These are phyloP conservation scores for Nicotiana attenuata DNA, from an alignment of 257 asterid genomes.

Conservation along the genomic window DNA sequence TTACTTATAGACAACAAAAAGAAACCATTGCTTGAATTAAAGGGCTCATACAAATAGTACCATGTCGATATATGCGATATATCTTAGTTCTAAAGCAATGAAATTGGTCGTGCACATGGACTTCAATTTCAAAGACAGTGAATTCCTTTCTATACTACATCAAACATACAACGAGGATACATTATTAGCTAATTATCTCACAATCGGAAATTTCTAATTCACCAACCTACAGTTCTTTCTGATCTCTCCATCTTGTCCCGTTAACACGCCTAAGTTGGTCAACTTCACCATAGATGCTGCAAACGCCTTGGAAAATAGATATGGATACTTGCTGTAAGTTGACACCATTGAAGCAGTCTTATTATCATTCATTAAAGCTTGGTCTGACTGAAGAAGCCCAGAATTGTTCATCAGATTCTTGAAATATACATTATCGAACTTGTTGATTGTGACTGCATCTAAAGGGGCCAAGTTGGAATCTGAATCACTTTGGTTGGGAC, in stretches of 20 bases:
- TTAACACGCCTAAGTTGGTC: constrained; percentile 49
- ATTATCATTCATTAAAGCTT: constrained; percentile 51
- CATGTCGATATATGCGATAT: background rate
- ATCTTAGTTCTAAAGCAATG: background rate
- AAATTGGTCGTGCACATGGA: background rate
- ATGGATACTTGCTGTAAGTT: constrained; percentile 41
- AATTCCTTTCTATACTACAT: background rate
- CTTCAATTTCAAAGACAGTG: background rate
- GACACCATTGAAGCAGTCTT: constrained; percentile 46
- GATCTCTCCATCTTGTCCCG: constrained; percentile 53
- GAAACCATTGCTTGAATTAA: background rate
- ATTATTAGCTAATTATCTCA: background rate
- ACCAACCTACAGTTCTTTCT: constrained; percentile 57
- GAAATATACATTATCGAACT: constrained; percentile 60
- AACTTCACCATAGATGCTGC: constrained; percentile 59
- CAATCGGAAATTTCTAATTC: constrained; percentile 22
- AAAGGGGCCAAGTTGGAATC: constrained; percentile 49
- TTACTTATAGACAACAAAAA: background rate
- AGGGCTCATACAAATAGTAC: too few species aligned
- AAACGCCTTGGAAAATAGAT: constrained; percentile 46
- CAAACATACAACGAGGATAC: background rate
- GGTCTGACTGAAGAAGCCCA: constrained; percentile 63
- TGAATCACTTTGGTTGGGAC: constrained; percentile 45
- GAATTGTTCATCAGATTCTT: constrained; percentile 44
- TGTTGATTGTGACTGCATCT: constrained; percentile 34